Conservation (phyloP, 305 asterid species). For the Rubia occidens region DNA sequence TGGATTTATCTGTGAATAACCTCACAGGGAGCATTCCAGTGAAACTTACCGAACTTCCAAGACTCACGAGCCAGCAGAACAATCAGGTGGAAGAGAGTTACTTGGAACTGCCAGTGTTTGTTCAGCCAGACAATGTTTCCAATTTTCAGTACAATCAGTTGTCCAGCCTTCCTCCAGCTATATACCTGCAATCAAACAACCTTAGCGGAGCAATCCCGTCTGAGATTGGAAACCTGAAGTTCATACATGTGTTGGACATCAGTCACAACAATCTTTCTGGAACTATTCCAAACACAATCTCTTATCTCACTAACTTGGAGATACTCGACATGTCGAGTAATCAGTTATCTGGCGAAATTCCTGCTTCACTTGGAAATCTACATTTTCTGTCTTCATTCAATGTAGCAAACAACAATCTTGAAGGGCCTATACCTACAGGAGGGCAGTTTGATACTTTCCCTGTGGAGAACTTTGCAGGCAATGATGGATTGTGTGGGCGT, state of each 20-base stretch:
- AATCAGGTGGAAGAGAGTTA: constrained; percentile 43
- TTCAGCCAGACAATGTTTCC: constrained; percentile 64
- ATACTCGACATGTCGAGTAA: constrained; percentile 31
- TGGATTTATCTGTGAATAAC: constrained; percentile 59
- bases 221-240: constrained; percentile 31
- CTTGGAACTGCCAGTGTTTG: constrained; percentile 80
- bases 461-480: constrained; percentile 25
- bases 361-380: constrained; percentile 30
- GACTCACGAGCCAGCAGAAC: constrained; percentile 40
- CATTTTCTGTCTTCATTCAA: constrained; percentile 33
- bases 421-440: constrained; percentile 40
- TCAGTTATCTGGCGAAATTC: constrained; percentile 34
- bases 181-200: constrained; percentile 27
- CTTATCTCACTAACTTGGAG: constrained; percentile 36
- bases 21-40: constrained; percentile 63
- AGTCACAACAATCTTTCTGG: constrained; percentile 31
- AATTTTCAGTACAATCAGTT: constrained; percentile 40
- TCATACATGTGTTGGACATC: constrained; percentile 24
- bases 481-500: constrained; percentile 54
- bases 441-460: constrained; percentile 38
- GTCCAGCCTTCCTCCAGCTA: constrained; percentile 33
- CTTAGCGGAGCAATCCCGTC: constrained; percentile 29
- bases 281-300: constrained; percentile 29
- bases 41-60: constrained; percentile 41
- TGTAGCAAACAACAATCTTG: constrained; percentile 33